phyloP scores from a whole-genome alignment of 495 filamentous ascomycete species.

The Pseudoneurospora amorphoporcata region DNA sequence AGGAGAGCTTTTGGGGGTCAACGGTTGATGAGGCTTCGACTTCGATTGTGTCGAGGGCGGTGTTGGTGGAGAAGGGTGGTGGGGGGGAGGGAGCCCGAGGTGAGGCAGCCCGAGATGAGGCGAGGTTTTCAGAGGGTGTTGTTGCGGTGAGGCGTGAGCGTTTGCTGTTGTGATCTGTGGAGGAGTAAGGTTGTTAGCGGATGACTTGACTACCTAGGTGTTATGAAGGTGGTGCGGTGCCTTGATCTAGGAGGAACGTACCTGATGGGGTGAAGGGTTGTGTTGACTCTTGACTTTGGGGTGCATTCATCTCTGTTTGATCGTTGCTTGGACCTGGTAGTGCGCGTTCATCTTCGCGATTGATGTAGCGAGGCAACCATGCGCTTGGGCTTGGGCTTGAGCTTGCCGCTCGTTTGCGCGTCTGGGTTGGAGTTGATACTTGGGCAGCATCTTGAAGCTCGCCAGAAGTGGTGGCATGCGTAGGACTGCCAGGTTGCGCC shows the following conservation, averaged over 20 bases:
- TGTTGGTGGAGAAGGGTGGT: neutral
- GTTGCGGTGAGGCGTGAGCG: neutral
- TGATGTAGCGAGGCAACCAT: neutral
- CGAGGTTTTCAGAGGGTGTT: neutral
- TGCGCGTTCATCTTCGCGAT: neutral
- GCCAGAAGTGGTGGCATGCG: neutral
- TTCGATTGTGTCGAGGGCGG: neutral
- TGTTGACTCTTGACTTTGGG: neutral
- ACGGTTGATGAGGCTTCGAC: neutral
- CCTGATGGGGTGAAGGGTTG: neutral
- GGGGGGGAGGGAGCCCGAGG: neutral
- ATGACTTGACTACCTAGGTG: neutral
- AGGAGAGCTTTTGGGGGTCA: neutral
- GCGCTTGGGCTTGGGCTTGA: neutral
- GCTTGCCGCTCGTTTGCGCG: neutral
- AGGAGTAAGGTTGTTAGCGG: neutral
- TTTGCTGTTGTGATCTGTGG: neutral
- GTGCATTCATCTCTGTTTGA: neutral
- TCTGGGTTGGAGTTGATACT: neutral
- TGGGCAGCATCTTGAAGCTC: neutral
- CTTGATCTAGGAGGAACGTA: neutral
- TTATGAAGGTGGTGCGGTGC: neutral
- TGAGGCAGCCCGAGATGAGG: neutral
- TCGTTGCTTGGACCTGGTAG: neutral
- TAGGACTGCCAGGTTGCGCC: neutral